Evolutionary conservation across 208 protist species (phyloP).

Genomic region (Trypanosoma theileri): DNA sequence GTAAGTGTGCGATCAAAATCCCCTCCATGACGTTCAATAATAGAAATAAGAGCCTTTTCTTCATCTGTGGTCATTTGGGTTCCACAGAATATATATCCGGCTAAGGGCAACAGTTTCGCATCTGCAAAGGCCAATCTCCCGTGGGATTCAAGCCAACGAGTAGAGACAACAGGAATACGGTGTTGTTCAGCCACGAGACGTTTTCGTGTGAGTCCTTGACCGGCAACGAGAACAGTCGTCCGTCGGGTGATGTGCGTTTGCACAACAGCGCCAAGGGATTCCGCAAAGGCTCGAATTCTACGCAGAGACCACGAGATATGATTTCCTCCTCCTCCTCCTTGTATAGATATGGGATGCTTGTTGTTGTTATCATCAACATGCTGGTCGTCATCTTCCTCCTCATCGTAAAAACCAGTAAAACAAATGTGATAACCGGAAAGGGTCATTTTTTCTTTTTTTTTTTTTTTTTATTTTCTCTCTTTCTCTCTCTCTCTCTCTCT

Average conservation of each 20-base stretch:
- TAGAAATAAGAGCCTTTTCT: slow-evolving; percentile 38
- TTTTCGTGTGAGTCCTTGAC: slow-evolving; percentile 66
- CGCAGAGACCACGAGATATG: slow-evolving; percentile 10
- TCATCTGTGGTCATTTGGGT: slow-evolving; percentile 47
- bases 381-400: slow-evolving; percentile 10
- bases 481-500: too few relatives aligned
- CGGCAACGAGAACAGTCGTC: slow-evolving; percentile 63
- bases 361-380: slow-evolving; percentile 1
- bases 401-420: slow-evolving; percentile 34
- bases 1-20: slow-evolving; percentile 37
- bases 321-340: neutral
- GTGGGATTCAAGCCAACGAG: slow-evolving; percentile 43
- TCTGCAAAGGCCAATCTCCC: slow-evolving; percentile 13
- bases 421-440: slow-evolving; percentile 28
- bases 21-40: slow-evolving; percentile 53
- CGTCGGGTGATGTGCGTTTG: slow-evolving; percentile 38
- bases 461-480: neutral
- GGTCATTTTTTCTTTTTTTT: slow-evolving; percentile 8
- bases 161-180: slow-evolving; percentile 52
- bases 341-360: neutral
- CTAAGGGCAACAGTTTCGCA: slow-evolving; percentile 48
- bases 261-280: slow-evolving; percentile 31
- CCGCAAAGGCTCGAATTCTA: slow-evolving; percentile 9
- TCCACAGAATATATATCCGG: slow-evolving; percentile 65
- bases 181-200: slow-evolving; percentile 58